These are phyloP conservation scores for Phytophthora gonapodyides DNA, from an alignment of 352 stramenopile species.

Conservation along the genomic window DNA sequence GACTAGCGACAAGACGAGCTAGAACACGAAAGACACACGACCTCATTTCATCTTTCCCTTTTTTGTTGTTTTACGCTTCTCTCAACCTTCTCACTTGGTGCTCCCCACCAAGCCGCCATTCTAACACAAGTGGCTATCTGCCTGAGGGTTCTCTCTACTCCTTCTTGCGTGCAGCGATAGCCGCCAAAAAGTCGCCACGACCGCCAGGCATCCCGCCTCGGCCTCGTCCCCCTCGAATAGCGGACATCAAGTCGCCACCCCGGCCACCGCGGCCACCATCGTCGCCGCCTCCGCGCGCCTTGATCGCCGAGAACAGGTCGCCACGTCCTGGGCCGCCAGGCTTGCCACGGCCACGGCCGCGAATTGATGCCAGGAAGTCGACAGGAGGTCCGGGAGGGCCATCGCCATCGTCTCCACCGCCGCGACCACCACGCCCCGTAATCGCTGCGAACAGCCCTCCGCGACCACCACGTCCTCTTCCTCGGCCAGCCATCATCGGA, in stretches of 20 bases:
- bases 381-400: conserved; percentile 40
- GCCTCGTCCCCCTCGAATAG: conserved; percentile 55
- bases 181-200: conserved; percentile 57
- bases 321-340: conserved; percentile 50
- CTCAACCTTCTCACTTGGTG: conserved; percentile 20
- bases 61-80: conserved; percentile 25
- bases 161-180: conserved; percentile 73
- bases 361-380: conserved; percentile 63
- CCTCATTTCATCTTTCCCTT: conserved; percentile 24
- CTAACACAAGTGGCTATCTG: conserved; percentile 32
- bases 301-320: conserved; percentile 75
- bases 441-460: conserved; percentile 64
- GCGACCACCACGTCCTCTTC: conserved; percentile 44
- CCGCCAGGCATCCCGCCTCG: conserved; percentile 25
- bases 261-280: conserved; percentile 35
- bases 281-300: conserved; percentile 39
- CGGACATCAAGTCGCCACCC: conserved; percentile 58
- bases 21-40: conserved; percentile 8
- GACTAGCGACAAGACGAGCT: conserved; percentile 41
- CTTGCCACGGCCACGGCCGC: conserved; percentile 51
- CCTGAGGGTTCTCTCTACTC: conserved; percentile 29
- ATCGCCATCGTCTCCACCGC: conserved; percentile 48
- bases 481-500: conserved; percentile 52
- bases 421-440: conserved; percentile 46
- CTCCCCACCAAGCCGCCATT: conserved; percentile 15